Evolutionary conservation across 805 yeast genomes (phyloP).

Genomic region (Sugiyamaella valdiviana): DNA sequence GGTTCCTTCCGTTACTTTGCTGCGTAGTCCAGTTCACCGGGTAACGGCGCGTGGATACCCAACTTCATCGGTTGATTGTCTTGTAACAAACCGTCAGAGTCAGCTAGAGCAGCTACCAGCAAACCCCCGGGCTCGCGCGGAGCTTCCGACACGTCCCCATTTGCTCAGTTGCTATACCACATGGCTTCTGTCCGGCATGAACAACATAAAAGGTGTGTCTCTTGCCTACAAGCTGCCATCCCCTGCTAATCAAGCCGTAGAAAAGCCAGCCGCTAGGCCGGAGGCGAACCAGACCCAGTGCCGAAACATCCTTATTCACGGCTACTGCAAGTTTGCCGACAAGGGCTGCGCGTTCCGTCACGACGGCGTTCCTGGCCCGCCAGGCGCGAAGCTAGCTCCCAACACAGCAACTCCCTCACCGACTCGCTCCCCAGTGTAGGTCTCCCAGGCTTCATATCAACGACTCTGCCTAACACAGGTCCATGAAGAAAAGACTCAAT

Average conservation of each 20-base stretch:
- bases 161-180: conserved; percentile 1
- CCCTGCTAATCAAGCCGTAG: neutral
- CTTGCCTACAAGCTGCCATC: too few relatives aligned
- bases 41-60: neutral
- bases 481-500: conserved; percentile 42
- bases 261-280: conserved; percentile 5
- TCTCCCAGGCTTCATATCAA: neutral
- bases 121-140: neutral
- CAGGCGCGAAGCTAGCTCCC: neutral
- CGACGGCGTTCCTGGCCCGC: conserved; percentile 34
- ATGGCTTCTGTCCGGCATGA: conserved; percentile 1
- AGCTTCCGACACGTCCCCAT: neutral
- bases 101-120: neutral
- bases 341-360: conserved; percentile 84
- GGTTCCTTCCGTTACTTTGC: too few relatives aligned
- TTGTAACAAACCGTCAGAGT: neutral
- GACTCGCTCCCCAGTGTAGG: neutral
- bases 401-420: neutral
- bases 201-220: conserved; percentile 1
- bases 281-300: conserved; percentile 47
- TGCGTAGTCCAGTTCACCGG: too few relatives aligned
- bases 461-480: neutral
- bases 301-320: conserved; percentile 77
- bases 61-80: neutral
- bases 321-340: conserved; percentile 79